Conservation (phyloP, 2,329 filamentous ascomycete genomes). For the Penicillium sp. region DNA sequence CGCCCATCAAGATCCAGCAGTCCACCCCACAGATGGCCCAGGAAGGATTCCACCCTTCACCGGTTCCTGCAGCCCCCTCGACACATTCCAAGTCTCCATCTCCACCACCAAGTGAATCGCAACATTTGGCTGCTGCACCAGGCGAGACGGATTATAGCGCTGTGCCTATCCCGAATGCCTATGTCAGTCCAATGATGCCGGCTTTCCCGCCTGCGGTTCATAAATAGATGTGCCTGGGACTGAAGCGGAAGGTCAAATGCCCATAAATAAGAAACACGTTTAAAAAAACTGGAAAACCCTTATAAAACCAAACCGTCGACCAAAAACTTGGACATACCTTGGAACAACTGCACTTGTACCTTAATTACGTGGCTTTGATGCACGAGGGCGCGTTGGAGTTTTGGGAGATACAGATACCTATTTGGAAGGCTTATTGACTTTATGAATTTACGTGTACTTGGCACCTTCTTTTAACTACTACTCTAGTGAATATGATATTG, state of each 20-base stretch:
- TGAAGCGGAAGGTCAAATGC: not conserved
- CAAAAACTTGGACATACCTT: slow-evolving; percentile 13
- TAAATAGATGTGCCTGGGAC: slow-evolving; percentile 11
- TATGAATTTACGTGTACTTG: not conserved
- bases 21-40: slow-evolving; percentile 67
- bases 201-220: slow-evolving; percentile 31
- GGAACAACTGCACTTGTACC: slow-evolving; percentile 1
- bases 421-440: slow-evolving; percentile 9
- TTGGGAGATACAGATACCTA: slow-evolving; percentile 21
- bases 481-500: not conserved
- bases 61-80: slow-evolving; percentile 21
- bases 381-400: slow-evolving; percentile 10
- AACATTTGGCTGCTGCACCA: slow-evolving; percentile 64
- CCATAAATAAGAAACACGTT: not conserved
- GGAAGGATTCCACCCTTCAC: slow-evolving; percentile 52
- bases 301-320: not conserved
- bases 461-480: not conserved
- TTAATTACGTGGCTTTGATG: slow-evolving; percentile 11
- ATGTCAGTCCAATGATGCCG: slow-evolving; percentile 51
- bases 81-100: slow-evolving; percentile 3
- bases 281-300: slow-evolving; percentile 1
- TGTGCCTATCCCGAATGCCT: slow-evolving; percentile 85
- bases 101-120: slow-evolving; percentile 40
- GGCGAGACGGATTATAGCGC: slow-evolving; percentile 79
- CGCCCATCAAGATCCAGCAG: slow-evolving; percentile 70